Conservation (phyloP, 331 rosid genomes). For the Telfairia occidentalis region DNA sequence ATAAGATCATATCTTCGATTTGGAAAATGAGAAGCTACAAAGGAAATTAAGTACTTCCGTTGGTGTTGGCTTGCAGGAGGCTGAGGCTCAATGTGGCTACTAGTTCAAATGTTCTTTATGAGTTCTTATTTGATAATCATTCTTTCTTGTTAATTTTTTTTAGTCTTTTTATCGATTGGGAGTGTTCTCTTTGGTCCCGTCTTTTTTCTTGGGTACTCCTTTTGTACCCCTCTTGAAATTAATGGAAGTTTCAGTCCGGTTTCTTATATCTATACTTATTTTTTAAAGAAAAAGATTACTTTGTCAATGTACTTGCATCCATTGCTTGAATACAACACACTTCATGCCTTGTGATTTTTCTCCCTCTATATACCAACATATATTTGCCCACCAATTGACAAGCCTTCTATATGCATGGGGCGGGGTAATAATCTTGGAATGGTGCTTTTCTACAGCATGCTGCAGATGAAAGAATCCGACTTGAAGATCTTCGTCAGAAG, state of each 20-base stretch:
- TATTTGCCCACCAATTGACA: neutral
- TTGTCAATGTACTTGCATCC: neutral
- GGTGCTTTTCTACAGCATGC: slow-evolving; percentile 55
- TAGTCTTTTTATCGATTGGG: too few species aligned
- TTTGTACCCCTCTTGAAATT: neutral
- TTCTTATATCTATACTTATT: too few species aligned
- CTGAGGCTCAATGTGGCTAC: neutral
- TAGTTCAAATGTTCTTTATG: neutral
- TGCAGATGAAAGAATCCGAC: slow-evolving; percentile 87
- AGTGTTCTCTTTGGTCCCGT: neutral
- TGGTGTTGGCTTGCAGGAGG: neutral
- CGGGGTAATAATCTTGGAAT: neutral
- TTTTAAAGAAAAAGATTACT: neutral
- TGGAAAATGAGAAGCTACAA: neutral
- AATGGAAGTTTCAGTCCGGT: neutral
- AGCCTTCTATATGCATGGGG: neutral
- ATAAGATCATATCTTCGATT: neutral
- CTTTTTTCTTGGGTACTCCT: neutral
- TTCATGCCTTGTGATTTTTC: neutral
- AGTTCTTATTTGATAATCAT: neutral
- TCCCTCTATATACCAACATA: neutral
- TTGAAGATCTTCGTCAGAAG: slow-evolving; percentile 86
- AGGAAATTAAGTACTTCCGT: neutral
- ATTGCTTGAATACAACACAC: neutral
- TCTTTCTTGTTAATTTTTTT: neutral